phyloP scores from a whole-genome alignment of 352 stramenopile species.

The Saprolegnia diclina region DNA sequence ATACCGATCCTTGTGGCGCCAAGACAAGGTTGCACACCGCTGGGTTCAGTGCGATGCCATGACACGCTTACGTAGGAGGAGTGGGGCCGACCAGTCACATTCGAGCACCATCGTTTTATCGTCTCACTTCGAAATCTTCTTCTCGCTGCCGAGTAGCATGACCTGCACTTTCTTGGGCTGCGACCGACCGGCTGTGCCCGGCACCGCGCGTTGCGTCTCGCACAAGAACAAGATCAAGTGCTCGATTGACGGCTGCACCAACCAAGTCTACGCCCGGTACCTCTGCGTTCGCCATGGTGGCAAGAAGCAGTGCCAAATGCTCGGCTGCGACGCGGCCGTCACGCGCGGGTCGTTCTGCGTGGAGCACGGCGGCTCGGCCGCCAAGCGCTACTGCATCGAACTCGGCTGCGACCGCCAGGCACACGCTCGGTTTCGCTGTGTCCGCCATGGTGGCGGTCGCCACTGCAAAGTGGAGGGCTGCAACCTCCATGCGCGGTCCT shows the following conservation, averaged over 20 bases:
- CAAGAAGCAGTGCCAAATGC: constrained; percentile 72
- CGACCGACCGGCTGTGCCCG: too few species aligned
- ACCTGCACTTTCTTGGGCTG: too few species aligned
- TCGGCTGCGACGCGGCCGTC: constrained; percentile 50
- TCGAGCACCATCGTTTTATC: too few species aligned
- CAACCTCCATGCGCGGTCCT: constrained; percentile 14
- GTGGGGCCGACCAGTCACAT: too few species aligned
- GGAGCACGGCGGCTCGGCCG: constrained; percentile 13
- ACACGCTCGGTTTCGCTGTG: constrained; percentile 9
- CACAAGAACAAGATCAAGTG: constrained; percentile 24
- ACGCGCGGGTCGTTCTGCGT: constrained; percentile 18
- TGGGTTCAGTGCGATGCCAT: too few species aligned
- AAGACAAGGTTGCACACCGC: too few species aligned
- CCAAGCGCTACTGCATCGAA: constrained; percentile 24
- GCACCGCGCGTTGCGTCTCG: not conserved
- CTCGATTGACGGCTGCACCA: constrained; percentile 18
- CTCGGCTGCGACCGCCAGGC: constrained; percentile 19
- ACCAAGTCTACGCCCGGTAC: constrained; percentile 30
- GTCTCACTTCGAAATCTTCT: too few species aligned
- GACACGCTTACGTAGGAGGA: too few species aligned
- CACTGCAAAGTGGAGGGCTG: constrained; percentile 2
- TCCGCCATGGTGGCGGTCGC: constrained; percentile 20
- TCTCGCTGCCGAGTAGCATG: too few species aligned
- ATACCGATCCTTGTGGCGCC: too few species aligned
- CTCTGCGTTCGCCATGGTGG: constrained; percentile 82